These are phyloP conservation scores for Eremothecium gossypii DNA, from an alignment of 1,139 yeast genomes.

Conservation along the genomic window DNA sequence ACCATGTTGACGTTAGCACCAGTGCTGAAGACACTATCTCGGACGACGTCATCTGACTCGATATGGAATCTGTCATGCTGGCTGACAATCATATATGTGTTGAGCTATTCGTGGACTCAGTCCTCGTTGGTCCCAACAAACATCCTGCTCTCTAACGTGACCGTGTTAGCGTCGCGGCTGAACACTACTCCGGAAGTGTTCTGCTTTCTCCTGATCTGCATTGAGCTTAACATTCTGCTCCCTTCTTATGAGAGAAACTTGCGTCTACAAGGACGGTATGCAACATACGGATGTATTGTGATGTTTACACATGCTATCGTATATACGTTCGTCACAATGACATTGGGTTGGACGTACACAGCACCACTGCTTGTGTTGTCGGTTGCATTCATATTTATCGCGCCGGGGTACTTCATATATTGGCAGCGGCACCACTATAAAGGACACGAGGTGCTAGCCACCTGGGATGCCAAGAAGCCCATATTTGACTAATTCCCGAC, in stretches of 20 bases:
- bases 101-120: conserved; percentile 21
- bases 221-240: conserved; percentile 25
- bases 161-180: conserved; percentile 80
- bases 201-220: conserved; percentile 41
- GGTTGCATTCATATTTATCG: conserved; percentile 14
- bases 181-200: conserved; percentile 68
- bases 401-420: conserved; percentile 25
- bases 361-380: conserved; percentile 15
- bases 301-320: conserved; percentile 18
- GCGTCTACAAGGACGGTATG: conserved; percentile 10
- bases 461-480: conserved; percentile 28
- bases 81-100: conserved; percentile 58
- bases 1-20: conserved; percentile 76
- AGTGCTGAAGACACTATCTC: conserved; percentile 76
- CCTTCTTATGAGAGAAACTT: conserved; percentile 19
- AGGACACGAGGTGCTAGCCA: conserved; percentile 19
- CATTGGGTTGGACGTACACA: conserved; percentile 20
- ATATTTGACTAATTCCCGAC: conserved; percentile 16
- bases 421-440: conserved; percentile 27
- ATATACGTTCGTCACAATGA: conserved; percentile 17
- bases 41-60: conserved; percentile 86
- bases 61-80: conserved; percentile 89
- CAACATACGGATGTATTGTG: conserved; percentile 5
- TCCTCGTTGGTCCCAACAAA: conserved; percentile 68
- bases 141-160: conserved; percentile 74